phyloP scores from a whole-genome alignment of 495 filamentous ascomycete genomes.

The Penicillium pancosmium region DNA sequence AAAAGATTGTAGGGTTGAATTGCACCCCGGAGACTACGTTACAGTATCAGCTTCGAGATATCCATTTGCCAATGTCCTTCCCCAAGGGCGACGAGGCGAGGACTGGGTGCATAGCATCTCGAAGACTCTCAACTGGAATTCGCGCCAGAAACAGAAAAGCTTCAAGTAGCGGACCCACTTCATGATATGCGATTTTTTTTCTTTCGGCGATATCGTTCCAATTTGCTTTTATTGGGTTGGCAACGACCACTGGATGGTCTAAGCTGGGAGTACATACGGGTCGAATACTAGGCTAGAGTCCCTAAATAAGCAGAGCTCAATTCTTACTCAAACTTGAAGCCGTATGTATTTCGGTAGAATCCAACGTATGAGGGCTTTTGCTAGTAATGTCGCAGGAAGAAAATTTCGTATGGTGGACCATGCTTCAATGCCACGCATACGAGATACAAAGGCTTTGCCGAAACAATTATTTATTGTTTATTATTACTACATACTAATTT shows the following conservation, averaged over 20 bases:
- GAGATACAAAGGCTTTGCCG: too few relatives aligned
- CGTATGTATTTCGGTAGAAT: too few relatives aligned
- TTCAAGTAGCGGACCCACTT: constrained; percentile 36
- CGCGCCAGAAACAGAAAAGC: constrained; percentile 71
- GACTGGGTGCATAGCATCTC: constrained; percentile 94
- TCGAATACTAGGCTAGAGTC: too few relatives aligned
- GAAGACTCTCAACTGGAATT: constrained; percentile 93
- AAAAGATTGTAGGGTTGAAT: constrained; percentile 60
- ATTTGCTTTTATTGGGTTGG: constrained; percentile 1
- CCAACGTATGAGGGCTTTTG: too few relatives aligned
- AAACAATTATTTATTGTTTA: too few relatives aligned
- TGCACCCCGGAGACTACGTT: constrained; percentile 90
- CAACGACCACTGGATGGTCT: constrained; percentile 16
- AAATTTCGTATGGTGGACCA: too few relatives aligned
- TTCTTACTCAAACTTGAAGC: not conserved
- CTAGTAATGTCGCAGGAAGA: too few relatives aligned
- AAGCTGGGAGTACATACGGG: constrained; percentile 5
- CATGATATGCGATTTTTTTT: not conserved
- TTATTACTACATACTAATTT: too few relatives aligned
- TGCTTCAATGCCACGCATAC: too few relatives aligned
- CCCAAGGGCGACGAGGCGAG: constrained; percentile 71
- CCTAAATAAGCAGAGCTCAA: not conserved
- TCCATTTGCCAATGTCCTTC: constrained; percentile 88
- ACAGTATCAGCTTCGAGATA: constrained; percentile 91
- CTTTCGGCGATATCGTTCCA: not conserved